Base-by-base conservation (phyloP, 83 land plant genomes). In the Thuja plicata region DNA sequence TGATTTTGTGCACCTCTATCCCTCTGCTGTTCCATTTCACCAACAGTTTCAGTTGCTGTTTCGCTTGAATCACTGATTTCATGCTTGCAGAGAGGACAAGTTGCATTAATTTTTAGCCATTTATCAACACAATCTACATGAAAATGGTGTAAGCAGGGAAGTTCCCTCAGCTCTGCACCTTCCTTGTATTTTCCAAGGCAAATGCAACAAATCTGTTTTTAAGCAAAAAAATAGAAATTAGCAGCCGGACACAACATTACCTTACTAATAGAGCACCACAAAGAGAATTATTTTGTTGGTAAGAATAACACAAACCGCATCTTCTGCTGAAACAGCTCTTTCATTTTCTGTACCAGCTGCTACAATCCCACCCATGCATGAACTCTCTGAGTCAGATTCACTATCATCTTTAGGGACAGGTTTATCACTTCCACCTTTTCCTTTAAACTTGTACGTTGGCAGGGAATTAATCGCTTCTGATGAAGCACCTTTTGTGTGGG, bases 271-370 rank as follows among this genome's bases (percentile, higher is more conserved):
- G 27, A 46, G 1, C 30, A 35, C 12, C 52, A 83, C 16, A 1
- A 83, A 83, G 34, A 15, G 24, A 45, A 27, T 27, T 6, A n/a
- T 7, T 21, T 83, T 43, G 37, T 12, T 57, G 43, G 40, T 86
- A 0, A 34, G 87, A 86, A 60, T n/a, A 86, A 62, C 48, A 89
- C 92, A 89, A 90, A 96, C 98, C 81, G 97, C 97, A 92, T 96
- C 98, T 88, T 96, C 98, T 37, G 93, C 97, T 41, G 98, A 95
- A 57, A 96, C 93, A 57, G 86, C 38, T 32, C 96, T 89, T 87
- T 96, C 98, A 57, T 91, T 92, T 24, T 93, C 94, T 27, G 97
- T 94, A 19, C 96, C 98, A 82, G 92, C 93, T 17, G 93, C 98
- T 38, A 96, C 87, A 50, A 95, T 57, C 21, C 98, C 99, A 84